These are phyloP conservation scores for Vachellia pachyceras DNA, from an alignment of 306 rosid species.

Conservation along the genomic window DNA sequence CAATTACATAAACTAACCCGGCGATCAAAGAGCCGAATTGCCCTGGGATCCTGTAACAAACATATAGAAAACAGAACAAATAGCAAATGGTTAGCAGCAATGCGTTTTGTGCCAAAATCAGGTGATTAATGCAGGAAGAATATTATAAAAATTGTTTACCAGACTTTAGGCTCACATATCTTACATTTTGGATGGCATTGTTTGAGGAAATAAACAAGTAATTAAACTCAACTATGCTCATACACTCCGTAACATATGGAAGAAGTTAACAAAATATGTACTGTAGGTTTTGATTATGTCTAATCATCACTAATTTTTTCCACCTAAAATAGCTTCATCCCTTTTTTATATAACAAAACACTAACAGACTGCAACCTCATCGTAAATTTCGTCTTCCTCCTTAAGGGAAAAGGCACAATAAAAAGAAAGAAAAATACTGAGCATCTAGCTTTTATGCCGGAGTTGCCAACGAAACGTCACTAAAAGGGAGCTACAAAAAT, in stretches of 20 bases:
- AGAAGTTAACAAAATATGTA: not conserved
- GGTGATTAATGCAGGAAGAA: slow-evolving; percentile 1
- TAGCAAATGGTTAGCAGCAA: slow-evolving; percentile 19
- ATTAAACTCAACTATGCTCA: slow-evolving; percentile 10
- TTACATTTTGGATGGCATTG: not conserved
- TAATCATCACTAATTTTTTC: not conserved
- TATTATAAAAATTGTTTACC: slow-evolving; percentile 10
- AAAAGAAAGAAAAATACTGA: not conserved
- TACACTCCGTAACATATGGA: slow-evolving; percentile 9
- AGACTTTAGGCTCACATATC: not conserved
- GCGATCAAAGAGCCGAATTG: slow-evolving; percentile 89
- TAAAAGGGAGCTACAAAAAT: not conserved
- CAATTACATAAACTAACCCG: slow-evolving; percentile 62
- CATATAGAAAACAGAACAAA: slow-evolving; percentile 31
- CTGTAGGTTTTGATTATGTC: not conserved
- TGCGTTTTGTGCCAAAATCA: slow-evolving; percentile 10
- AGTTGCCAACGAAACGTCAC: not conserved
- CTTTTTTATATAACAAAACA: not conserved
- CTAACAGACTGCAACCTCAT: not conserved
- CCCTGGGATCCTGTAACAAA: slow-evolving; percentile 83
- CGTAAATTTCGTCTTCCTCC: not conserved
- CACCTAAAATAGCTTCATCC: not conserved
- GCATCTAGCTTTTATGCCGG: not conserved
- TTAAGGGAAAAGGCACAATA: not conserved
- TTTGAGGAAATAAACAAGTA: not conserved